Percentiles rank a stretch among this genome's conserved stretches.
phyloP scores from a whole-genome alignment of 352 stramenopile genomes.

The Phytophthora quininea region DNA sequence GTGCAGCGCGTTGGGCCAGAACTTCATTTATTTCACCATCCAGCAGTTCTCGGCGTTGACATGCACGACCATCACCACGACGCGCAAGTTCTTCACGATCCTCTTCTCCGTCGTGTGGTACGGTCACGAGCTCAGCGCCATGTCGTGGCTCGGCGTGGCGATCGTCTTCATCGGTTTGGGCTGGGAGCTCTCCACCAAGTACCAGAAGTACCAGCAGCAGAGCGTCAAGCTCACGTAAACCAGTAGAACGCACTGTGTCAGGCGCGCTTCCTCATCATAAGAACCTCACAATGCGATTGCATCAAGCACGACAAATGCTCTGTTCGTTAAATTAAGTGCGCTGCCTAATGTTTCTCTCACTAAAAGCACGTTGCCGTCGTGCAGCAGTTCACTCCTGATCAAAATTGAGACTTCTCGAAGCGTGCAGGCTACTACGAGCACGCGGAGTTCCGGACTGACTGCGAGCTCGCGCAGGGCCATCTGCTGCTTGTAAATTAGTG shows the following conservation, averaged over 20 bases:
- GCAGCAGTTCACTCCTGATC: conserved; percentile 37
- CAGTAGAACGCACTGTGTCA: conserved; percentile 11
- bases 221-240: conserved; percentile 40
- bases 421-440: conserved; percentile 1
- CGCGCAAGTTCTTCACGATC: conserved; percentile 99
- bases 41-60: conserved; percentile 97
- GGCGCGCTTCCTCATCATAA: conserved; percentile 31
- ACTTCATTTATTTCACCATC: conserved; percentile 99
- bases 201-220: conserved; percentile 82
- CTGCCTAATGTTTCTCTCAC: conserved; percentile 3
- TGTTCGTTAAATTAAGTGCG: background rate
- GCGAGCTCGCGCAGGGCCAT: conserved; percentile 35
- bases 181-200: conserved; percentile 87
- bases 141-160: conserved; percentile 92
- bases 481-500: conserved; percentile 15
- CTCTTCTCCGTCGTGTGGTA: conserved; percentile 97
- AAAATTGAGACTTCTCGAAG: conserved; percentile 19
- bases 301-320: background rate
- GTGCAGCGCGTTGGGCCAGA: conserved; percentile 96
- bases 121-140: conserved; percentile 91
- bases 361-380: no score
- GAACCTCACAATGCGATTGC: conserved; percentile 30
- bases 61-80: conserved; percentile 99
- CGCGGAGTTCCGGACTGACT: conserved; percentile 42
- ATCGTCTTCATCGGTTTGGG: conserved; percentile 92